Conservation (phyloP, 495 filamentous ascomycete species). For the Penicillium chermesinum region DNA sequence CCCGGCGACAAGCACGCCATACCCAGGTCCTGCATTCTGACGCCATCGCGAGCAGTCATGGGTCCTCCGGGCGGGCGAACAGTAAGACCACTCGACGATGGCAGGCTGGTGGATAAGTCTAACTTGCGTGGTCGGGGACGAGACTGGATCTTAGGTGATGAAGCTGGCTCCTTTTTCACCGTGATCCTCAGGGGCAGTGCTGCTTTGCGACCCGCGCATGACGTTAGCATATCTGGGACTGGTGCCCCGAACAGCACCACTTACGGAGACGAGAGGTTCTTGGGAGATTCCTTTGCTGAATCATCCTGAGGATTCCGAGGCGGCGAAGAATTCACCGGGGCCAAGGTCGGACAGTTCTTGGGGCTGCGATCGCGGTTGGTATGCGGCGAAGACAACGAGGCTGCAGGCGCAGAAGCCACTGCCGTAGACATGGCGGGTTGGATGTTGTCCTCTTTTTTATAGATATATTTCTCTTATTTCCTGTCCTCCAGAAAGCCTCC, state of each 20-base stretch:
- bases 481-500: not conserved
- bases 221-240: not conserved
- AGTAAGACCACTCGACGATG: conserved; percentile 51
- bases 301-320: conserved; percentile 38
- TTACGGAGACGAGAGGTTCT: conserved; percentile 54
- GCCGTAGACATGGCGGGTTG: conserved; percentile 44
- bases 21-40: conserved; percentile 87
- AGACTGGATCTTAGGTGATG: conserved; percentile 67
- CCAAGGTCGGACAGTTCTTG: conserved; percentile 42
- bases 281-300: conserved; percentile 39
- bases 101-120: conserved; percentile 73
- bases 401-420: conserved; percentile 44
- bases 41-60: conserved; percentile 71
- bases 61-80: conserved; percentile 68
- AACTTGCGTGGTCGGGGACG: conserved; percentile 84
- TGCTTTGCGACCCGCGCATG: conserved; percentile 32
- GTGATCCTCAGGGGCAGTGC: conserved; percentile 69
- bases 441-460: conserved; percentile 1
- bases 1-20: conserved; percentile 92
- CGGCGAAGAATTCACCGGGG: conserved; percentile 35
- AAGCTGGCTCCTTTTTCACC: conserved; percentile 93
- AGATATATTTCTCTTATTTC: not conserved
- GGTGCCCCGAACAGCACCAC: too few relatives aligned
- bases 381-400: conserved; percentile 44
- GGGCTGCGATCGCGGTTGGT: conserved; percentile 45